These are phyloP conservation scores for Cytospora mali DNA, from an alignment of 2,329 filamentous ascomycete genomes.

Conservation along the genomic window DNA sequence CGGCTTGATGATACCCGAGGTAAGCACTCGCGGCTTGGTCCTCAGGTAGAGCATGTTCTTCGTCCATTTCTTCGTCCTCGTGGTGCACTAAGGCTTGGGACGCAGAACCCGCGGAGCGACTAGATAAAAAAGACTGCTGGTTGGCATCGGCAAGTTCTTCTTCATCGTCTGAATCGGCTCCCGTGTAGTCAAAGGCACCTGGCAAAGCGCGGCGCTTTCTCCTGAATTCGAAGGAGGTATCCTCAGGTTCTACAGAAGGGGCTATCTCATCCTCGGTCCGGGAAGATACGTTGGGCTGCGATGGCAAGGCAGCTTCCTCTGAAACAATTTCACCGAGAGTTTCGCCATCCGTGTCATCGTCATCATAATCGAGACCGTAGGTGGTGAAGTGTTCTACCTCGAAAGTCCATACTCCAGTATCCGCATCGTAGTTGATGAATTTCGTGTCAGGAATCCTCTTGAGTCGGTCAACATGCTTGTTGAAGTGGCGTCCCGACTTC, in stretches of 20 bases:
- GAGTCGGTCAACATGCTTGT: constrained; percentile 82
- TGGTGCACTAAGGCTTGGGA: constrained; percentile 62
- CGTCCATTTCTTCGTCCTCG: constrained; percentile 70
- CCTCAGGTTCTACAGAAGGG: constrained; percentile 51
- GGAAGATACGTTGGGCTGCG: constrained; percentile 22
- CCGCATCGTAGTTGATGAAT: constrained; percentile 77
- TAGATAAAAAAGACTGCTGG: constrained; percentile 85
- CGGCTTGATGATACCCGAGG: constrained; percentile 71
- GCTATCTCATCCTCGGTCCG: constrained; percentile 34
- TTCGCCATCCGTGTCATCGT: constrained; percentile 68
- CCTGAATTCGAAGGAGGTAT: constrained; percentile 61
- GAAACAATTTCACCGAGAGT: constrained; percentile 44
- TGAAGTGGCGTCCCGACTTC: constrained; percentile 66
- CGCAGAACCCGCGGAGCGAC: constrained; percentile 82
- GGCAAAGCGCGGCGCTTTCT: constrained; percentile 61
- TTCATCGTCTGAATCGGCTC: constrained; percentile 58
- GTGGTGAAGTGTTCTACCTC: constrained; percentile 95
- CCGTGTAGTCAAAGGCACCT: constrained; percentile 75
- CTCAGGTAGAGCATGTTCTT: constrained; percentile 75
- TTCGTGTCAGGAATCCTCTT: constrained; percentile 78
- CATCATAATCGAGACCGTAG: constrained; percentile 82
- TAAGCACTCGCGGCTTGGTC: constrained; percentile 77
- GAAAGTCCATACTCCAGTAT: constrained; percentile 88
- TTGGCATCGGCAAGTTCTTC: constrained; percentile 50
- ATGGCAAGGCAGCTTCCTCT: constrained; percentile 32